A percentile compares a stretch with the other conserved stretches of the same genome.
phyloP scores from a whole-genome alignment of 305 asterid species.

The Fraxinus dipetala region DNA sequence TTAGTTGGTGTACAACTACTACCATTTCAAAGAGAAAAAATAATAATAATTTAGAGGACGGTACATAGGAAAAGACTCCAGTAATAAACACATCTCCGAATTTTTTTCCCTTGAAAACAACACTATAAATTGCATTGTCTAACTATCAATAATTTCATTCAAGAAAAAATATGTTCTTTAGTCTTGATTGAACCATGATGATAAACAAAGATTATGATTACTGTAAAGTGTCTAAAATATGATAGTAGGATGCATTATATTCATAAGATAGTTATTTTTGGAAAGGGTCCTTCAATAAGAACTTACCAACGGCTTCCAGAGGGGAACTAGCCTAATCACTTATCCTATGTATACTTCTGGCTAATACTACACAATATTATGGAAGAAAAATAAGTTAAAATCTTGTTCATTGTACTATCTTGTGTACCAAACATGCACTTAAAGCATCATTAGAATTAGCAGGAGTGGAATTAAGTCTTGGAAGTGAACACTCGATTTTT shows the following conservation, averaged over 20 bases:
- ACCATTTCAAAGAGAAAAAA: background rate
- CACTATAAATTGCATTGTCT: background rate
- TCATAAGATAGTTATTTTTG: background rate
- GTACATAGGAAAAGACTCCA: background rate
- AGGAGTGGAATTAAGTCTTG: background rate
- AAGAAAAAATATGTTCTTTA: background rate
- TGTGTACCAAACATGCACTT: background rate
- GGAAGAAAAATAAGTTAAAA: background rate
- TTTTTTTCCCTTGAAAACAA: background rate
- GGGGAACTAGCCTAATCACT: background rate
- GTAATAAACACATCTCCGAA: background rate
- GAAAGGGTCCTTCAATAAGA: background rate
- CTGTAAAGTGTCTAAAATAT: background rate
- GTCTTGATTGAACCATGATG: background rate
- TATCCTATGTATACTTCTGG: background rate
- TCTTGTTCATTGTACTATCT: background rate
- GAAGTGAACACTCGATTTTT: background rate
- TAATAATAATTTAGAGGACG: background rate
- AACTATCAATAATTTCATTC: background rate
- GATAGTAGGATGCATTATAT: background rate
- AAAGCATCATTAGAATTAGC: background rate
- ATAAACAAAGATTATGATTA: background rate
- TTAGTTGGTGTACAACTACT: background rate
- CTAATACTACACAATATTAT: background rate
- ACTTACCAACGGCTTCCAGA: background rate